Base-by-base conservation (phyloP, 148 eudicot species). In the Euryodendron excelsum region DNA sequence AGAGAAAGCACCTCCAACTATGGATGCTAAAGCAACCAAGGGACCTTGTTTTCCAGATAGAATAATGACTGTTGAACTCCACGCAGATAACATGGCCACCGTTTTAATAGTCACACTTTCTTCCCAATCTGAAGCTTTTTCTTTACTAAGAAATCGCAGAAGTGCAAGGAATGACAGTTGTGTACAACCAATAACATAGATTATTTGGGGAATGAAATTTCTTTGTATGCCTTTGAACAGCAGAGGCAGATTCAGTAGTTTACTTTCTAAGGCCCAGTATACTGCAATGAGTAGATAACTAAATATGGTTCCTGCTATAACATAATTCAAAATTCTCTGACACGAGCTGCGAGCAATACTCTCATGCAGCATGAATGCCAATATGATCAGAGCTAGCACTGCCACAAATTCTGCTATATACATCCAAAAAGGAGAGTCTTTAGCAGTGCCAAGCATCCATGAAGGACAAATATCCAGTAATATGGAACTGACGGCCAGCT, bases 41-140 rank as follows among this genome's bases (percentile, higher is more conserved):
- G 94, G 85, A 39, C 99, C 99, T 87, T 93, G 99, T 80, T 85
- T 96, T 52, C 98, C 99, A 52, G 92, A 90, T n/a, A 96, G 84
- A 45, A 93, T 75, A 63, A 96, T 88, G 65, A 93, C 77, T 41
- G 92, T 83, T 73, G 97, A 85, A 83, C 97, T 91, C 88, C 91
- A 96, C 21, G 94, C 86, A 78, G 91, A 90, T 82, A 93, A 27
- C 95, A 93, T 84, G 73, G 93, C 89, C 56, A 89, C 87, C 53
- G 85, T 85, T 84, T 85, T 90, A 73, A 67, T 47, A 74, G 78
- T 41, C 64, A 90, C 86, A 60, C 77, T 80, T 59, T 88, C 88
- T 82, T 84, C 88, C 79, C 73, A 77, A 81, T 83, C 77, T 31
- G 70, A 70, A 34, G 62, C 65, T 67, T 65, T 83, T 72, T 76